A percentile compares a stretch with the other conserved stretches of the same genome.
Conservation (phyloP, 2,329 filamentous ascomycete species). For the Cytospora piceae region DNA sequence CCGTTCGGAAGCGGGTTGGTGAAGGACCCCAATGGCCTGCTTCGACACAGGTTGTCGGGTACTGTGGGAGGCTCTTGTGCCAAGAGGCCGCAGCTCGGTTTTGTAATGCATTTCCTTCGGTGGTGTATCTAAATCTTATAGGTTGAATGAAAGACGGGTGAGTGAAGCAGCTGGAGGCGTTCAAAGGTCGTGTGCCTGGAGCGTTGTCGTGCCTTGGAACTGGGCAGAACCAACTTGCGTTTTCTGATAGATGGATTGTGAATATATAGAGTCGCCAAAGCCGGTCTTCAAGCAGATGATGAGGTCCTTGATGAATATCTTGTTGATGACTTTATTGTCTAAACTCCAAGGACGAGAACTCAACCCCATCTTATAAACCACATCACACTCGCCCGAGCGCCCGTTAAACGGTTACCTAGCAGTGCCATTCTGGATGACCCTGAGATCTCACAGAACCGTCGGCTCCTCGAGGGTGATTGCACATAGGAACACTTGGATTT, state of each 20-base stretch:
- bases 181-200: neutral
- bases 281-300: neutral
- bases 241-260: neutral
- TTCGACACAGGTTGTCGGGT: neutral
- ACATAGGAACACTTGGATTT: slow-evolving; percentile 10
- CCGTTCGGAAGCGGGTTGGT: neutral
- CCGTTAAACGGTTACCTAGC: slow-evolving; percentile 11
- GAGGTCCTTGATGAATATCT: neutral
- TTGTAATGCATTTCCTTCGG: slow-evolving; percentile 14
- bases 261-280: neutral
- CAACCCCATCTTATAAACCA: slow-evolving; percentile 24
- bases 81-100: neutral
- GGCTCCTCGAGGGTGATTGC: slow-evolving; percentile 1
- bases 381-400: neutral
- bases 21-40: neutral
- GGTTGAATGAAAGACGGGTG: neutral
- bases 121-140: neutral
- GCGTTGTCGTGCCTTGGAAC: neutral
- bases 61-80: slow-evolving; percentile 1
- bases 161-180: neutral
- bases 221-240: neutral
- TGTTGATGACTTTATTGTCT: neutral
- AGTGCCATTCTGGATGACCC: slow-evolving; percentile 16
- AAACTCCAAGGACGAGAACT: slow-evolving; percentile 4
- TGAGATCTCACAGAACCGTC: neutral